Evolutionary conservation across 129 eudicot species (phyloP), one percentile per base, ranked within the genome.

Genomic region (Flaveria bidentis): DNA sequence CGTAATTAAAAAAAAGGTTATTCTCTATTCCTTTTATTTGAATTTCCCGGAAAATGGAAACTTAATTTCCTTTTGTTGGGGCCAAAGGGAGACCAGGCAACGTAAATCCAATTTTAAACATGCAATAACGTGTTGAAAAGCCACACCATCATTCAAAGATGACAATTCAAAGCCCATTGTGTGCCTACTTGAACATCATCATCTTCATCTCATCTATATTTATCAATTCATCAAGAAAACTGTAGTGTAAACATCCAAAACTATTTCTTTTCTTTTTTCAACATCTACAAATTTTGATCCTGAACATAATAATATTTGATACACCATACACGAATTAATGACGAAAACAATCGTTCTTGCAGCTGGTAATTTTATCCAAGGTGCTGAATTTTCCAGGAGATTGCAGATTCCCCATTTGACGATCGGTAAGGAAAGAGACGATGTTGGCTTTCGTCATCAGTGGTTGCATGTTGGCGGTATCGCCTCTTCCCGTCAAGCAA

Each of bases 101-200:
- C 41, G 41, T 36, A 36, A 36, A 36, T 36, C 41, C 7, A 36
- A 36, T 36, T 36, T 36, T 36, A 5, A 36, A 36, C 41, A 36
- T 36, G 41, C 41, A 5, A 36, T 23, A 60, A 25, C 66, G 66
- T 60, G 66, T 33, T 16, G 66, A 23, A 60, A 60, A 25, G 66
- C 13, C 66, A 23, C 66, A 60, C 1, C 39, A 60, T 60, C 39
- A 60, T 60, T 60, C 66, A 60, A 60, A 60, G n/a, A 60, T 60
- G 66, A 60, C 66, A 60, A 26, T 17, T 60, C 17, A 60, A 25
- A 60, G 4, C 36, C n/a, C 66, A 11, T 25, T 23, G 25, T 60
- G 36, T 60, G 17, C 66, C 66, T 60, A 60, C 41, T 60, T 60
- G 3, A 23, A 25, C 66, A 23, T 60, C 62, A 23, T 60, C 26